Evolutionary conservation across 148 eudicot genomes (phyloP).

Genomic region (Oxyria digyna): DNA sequence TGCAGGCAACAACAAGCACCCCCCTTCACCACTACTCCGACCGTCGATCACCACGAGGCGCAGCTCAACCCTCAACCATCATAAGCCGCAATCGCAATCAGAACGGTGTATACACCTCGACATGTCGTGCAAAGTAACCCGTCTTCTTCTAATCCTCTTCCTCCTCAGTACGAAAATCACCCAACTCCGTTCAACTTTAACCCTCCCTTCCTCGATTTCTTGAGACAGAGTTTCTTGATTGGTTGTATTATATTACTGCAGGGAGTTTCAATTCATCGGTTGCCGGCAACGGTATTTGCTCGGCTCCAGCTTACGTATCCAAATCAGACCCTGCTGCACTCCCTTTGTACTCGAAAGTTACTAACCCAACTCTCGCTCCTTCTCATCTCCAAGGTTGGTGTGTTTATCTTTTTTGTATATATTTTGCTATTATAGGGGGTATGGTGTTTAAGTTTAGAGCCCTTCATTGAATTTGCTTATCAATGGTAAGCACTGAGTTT

Average conservation of each 20-base stretch:
- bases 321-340: background rate
- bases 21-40: background rate
- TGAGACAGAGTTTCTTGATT: background rate
- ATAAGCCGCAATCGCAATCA: background rate
- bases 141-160: slow-evolving; percentile 1
- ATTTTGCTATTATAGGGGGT: background rate
- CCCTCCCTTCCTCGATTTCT: background rate
- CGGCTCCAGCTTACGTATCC: background rate
- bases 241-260: slow-evolving; percentile 1
- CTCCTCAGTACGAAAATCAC: background rate
- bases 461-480: background rate
- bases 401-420: background rate
- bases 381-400: slow-evolving; percentile 69
- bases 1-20: too few relatives aligned
- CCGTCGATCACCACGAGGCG: background rate
- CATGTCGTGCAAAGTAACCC: background rate
- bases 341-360: slow-evolving; percentile 65
- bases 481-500: background rate
- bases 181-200: background rate
- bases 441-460: background rate
- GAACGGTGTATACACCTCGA: background rate
- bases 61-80: background rate
- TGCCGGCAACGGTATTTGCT: slow-evolving; percentile 6
- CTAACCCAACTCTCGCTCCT: slow-evolving; percentile 86
- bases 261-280: slow-evolving; percentile 1